Conservation (phyloP, 164 flowering plant genomes). For the Buxus sempervirens region DNA sequence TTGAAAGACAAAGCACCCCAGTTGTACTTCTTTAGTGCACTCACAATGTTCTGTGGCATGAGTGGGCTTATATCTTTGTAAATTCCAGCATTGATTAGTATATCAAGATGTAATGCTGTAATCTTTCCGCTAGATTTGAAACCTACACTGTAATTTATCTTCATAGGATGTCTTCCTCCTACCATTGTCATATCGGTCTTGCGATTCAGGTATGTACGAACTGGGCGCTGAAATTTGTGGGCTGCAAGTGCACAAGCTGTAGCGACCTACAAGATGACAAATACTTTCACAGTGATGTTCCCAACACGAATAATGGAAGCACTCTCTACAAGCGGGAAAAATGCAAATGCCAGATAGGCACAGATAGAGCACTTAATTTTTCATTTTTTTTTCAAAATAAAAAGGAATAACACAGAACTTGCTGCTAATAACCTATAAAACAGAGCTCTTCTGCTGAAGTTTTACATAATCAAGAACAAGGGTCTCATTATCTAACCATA, state of each 20-base stretch:
- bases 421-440: no score
- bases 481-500: no score
- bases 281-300: neutral
- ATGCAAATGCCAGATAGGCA: no score
- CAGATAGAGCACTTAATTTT: no score
- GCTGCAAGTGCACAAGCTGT: slow-evolving; percentile 92
- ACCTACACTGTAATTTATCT: slow-evolving; percentile 72
- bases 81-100: slow-evolving; percentile 69
- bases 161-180: slow-evolving; percentile 95
- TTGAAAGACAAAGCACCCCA: slow-evolving; percentile 91
- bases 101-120: slow-evolving; percentile 63
- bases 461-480: no score
- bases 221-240: slow-evolving; percentile 65
- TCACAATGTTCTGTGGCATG: slow-evolving; percentile 41
- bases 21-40: slow-evolving; percentile 61
- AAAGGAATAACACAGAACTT: no score
- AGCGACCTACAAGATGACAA: slow-evolving; percentile 51
- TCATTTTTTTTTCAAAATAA: no score
- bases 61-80: slow-evolving; percentile 59
- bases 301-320: neutral
- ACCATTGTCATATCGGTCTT: slow-evolving; percentile 84
- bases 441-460: no score
- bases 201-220: slow-evolving; percentile 64
- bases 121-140: slow-evolving; percentile 79
- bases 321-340: no score